Conservation (phyloP, 805 yeast genomes). For the Starmerella kuoi region DNA sequence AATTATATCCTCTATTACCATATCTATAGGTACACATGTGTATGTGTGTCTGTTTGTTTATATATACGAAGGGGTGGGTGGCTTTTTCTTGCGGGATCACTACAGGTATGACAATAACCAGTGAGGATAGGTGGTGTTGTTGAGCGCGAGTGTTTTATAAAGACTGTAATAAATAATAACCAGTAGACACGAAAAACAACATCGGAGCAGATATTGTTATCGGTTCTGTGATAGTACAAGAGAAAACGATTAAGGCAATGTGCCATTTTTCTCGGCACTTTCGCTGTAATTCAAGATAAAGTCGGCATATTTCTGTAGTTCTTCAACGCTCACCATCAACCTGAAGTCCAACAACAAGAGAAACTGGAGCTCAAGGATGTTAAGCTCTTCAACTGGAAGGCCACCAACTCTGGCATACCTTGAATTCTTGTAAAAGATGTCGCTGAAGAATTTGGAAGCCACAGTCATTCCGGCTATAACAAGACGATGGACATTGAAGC, state of each 20-base stretch:
- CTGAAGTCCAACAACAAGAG: conserved; percentile 72
- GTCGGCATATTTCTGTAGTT: conserved; percentile 82
- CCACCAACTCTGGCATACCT: conserved; percentile 97
- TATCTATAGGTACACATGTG: no score
- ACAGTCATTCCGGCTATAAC: conserved; percentile 93
- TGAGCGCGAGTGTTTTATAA: no score
- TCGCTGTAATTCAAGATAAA: conserved; percentile 47
- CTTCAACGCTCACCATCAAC: conserved; percentile 78
- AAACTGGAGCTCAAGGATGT: conserved; percentile 84
- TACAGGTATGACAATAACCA: no score
- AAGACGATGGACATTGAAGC: conserved; percentile 86
- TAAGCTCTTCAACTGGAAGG: conserved; percentile 45
- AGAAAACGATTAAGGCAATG: no score
- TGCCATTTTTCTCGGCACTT: no score
- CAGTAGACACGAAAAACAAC: not conserved
- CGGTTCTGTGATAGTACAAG: no score
- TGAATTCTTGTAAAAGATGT: conserved; percentile 81
- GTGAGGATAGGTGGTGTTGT: no score
- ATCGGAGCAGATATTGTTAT: no score
- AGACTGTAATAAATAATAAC: not conserved
- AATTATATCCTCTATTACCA: no score
- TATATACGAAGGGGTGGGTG: no score
- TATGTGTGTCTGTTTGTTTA: no score
- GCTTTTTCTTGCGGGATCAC: no score
- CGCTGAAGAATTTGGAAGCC: conserved; percentile 64